Evolutionary conservation across 441 rosid species (phyloP).

Genomic region (Aquilaria agallochum): DNA sequence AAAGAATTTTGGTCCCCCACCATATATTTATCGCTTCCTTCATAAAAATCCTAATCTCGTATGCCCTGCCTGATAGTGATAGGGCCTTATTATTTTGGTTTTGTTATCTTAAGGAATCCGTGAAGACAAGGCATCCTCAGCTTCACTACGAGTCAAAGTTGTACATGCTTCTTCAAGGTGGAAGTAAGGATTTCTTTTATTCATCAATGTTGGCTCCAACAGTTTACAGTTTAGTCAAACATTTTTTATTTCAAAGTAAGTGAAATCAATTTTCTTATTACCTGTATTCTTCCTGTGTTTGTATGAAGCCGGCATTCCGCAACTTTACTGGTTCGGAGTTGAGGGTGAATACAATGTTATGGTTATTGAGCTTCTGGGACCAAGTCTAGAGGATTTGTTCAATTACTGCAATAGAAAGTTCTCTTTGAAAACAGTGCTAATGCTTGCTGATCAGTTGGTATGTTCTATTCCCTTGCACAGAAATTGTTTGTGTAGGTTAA

Average conservation of each 20-base stretch:
- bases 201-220: not conserved
- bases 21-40: no score
- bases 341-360: constrained; percentile 72
- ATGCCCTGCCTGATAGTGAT: not conserved
- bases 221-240: not conserved
- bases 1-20: no score
- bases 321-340: constrained; percentile 86
- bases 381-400: constrained; percentile 85
- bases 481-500: constrained; percentile 1
- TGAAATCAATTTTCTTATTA: not conserved
- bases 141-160: constrained; percentile 73
- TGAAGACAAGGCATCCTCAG: constrained; percentile 76
- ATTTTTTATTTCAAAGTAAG: no score
- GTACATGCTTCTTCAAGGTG: constrained; percentile 79
- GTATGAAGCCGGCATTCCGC: constrained; percentile 75
- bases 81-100: not conserved
- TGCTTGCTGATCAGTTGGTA: constrained; percentile 89
- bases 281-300: constrained; percentile 12
- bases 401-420: constrained; percentile 81
- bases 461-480: constrained; percentile 20
- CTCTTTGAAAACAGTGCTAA: constrained; percentile 79
- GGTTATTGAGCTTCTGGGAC: constrained; percentile 91
- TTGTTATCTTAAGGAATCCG: constrained; percentile 46
- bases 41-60: no score
- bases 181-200: constrained; percentile 35